Base-by-base conservation (phyloP, 116 monocot species). In the Posidonia oceanica region DNA sequence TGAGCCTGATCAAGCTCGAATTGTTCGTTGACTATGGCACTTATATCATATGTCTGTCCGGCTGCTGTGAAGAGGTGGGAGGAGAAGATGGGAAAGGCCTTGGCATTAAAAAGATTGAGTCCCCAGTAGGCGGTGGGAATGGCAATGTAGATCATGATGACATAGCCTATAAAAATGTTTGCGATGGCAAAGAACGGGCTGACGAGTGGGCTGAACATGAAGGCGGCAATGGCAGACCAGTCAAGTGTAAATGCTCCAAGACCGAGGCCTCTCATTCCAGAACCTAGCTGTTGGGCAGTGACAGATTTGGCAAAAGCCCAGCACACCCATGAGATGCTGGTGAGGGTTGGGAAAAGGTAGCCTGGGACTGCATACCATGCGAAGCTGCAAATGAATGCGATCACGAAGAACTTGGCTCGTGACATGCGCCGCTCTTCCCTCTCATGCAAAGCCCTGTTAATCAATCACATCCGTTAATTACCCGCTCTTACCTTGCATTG, bases 381-480 rank as follows among this genome's bases (percentile, higher is more conserved):
- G 13, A 74, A 74, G 74, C 74, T 74, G 80, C 96, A 87, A 37
- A 79, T 36, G 56, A 96, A 77, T 0, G 85, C 96, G 20, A 96
- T 87, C 55, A 87, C 48, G 73, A 96, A 96, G 83, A 96, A 96
- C 76, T 96, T 88, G 55, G 87, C 81, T 3, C 96, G 79, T 2
- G 91, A 83, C 73, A 91, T 78, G 16, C 81, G 72, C 22, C 73
- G 68, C 0, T 80, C 70, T 38, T 96, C 91, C 74, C 85, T 89
- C 78, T 96, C 96, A 71, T 96, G 96, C 83, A 96, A 67, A 3
- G 91, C 91, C 70, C 95, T 95, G 80, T 54, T 15, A 54, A 1
- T 12, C n/a, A 67, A 17, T 1, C 3, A 6, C 44, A 4, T 21
- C 51, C 18, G 18, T 21, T 1, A 21, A 42, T 10, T 14, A 21